Evolutionary conservation across 805 yeast species (phyloP), one percentile per base, ranked within the genome.

Genomic region (Saturnispora halmiae): DNA sequence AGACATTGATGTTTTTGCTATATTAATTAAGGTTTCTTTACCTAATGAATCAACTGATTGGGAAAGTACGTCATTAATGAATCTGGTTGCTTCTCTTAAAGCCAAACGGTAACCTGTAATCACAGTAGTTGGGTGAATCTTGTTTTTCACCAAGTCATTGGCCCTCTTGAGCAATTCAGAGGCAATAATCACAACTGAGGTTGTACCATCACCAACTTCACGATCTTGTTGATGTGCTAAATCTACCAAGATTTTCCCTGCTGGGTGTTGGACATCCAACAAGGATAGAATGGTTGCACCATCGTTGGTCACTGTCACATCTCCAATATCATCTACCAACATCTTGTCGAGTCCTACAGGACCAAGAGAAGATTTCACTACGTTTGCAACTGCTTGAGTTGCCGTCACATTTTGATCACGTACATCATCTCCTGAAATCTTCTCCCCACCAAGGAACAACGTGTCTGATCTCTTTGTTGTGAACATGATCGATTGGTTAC

Each of bases 251-350:
- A 92, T 92, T 66, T 87, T 90, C 14, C 97, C 98, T 1, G 98
- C 98, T 27, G 99, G 99, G 61, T 92, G 98, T 64, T 92, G 96
- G 38, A 92, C 97, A 59, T 92, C 98, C 49, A 92, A 69, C 40
- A 94, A 65, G 8, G 86, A 73, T 48, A 92, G 69, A 54, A 92
- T 92, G 4, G 98, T 92, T 45, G 99, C 98, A 50, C 99, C 99
- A 63, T 92, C 99, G 64, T 92, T 92, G 34, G 99, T 92, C 38
- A 92, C 96, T 5, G 96, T 88, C 34, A 92, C 96, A 64, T 94
- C 98, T 48, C 98, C 98, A 64, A 92, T 94, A 56, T 92, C 98
- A 63, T 92, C 99, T 30, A 92, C 99, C 36, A 92, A 72, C 96
- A 92, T 92, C 67, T 92, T 92, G 66, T 92, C 99, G 40, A 92